Base-by-base conservation (phyloP, 1,139 yeast genomes). In the Geotrichum citri-aurantii region DNA sequence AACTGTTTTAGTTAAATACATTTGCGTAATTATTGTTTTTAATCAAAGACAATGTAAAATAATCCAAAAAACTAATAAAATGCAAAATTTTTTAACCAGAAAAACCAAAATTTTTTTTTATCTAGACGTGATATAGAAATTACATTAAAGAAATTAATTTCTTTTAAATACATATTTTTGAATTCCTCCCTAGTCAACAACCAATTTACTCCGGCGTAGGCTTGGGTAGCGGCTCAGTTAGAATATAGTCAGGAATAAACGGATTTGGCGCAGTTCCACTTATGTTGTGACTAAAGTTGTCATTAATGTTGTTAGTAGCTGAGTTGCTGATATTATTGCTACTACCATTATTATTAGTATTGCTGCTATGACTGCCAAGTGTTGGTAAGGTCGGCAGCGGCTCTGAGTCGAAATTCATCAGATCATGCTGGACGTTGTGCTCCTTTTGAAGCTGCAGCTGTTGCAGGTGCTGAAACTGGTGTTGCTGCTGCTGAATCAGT, bases 181-280 rank as follows among this genome's bases (percentile, higher is more conserved):
- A 8, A n/a, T 6, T 14, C 5, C 7, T n/a, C 19, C 19, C 42
- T 37, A 37, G 42, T 5, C n/a, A 37, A 37, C 5, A 23, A 31
- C 31, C 2, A 5, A 6, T 14, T 37, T 33, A 31, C 23, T 52
- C 58, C 2, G 58, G 55, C 46, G 51, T 56, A 4, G 58, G 58
- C 50, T 56, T 56, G 4, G 58, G 58, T 19, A 56, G 54, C n/a
- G 55, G 58, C 29, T 56, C 58, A 11, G 42, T 33, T 48, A 56
- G 10, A 11, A 52, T 51, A 21, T 56, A 56, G n/a, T 51, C 55
- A 19, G 58, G 55, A 37, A 52, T 37, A 26, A 52, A 52, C 17
- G 54, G 54, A 23, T 52, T 52, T 27, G 49, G 17, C 14, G 42
- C 42, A 37, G 42, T 12, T 37, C 42, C 42, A 14, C 19, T 37